Base-by-base conservation (phyloP, 768 basidiomycete genomes). In the Suillus sp. region DNA sequence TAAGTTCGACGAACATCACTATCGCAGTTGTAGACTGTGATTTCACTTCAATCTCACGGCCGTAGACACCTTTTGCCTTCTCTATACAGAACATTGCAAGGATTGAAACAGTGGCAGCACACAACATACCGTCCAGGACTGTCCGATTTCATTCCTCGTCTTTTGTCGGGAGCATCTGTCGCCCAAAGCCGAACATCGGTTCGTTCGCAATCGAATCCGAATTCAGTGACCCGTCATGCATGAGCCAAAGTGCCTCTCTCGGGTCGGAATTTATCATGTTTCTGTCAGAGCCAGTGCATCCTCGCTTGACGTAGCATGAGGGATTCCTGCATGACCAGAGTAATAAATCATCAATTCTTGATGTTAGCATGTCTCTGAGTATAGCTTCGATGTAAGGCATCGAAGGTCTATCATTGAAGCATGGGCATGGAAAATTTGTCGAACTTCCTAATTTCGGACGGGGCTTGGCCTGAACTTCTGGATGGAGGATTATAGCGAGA, bases 221-320 rank as follows among this genome's bases (percentile, higher is more conserved):
- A 53, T 5, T 32, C 2, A 53, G 9, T 2, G 30, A 53, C 18
- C 72, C 67, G 1, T 70, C 67, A n/a, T n/a, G n/a, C n/a, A n/a
- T 0, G 58, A 60, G 11, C 65, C 62, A 4, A 78, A 53, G 62
- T 72, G 71, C 32, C 32, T 43, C 78, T 69, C 48, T 76, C 76
- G 13, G 77, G 78, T 13, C 62, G 70, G 58, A 79, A 78, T 20
- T 14, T 51, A 18, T 62, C 68, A 20, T n/a, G 71, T 54, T 42
- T 69, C 72, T 74, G 55, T 5, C 2, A n/a, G 25, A 34, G n/a
- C 8, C 35, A 11, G 35, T 5, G 32, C 32, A 45, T 82, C 80
- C 60, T 81, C 79, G 45, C 74, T 69, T 0, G 77, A 78, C 2
- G 70, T 51, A 43, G 59, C 59, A 56, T 75, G 78, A 16, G 77